Conservation (phyloP, 2,329 filamentous ascomycete species). For the Neofusicoccum kwambonambiense region DNA sequence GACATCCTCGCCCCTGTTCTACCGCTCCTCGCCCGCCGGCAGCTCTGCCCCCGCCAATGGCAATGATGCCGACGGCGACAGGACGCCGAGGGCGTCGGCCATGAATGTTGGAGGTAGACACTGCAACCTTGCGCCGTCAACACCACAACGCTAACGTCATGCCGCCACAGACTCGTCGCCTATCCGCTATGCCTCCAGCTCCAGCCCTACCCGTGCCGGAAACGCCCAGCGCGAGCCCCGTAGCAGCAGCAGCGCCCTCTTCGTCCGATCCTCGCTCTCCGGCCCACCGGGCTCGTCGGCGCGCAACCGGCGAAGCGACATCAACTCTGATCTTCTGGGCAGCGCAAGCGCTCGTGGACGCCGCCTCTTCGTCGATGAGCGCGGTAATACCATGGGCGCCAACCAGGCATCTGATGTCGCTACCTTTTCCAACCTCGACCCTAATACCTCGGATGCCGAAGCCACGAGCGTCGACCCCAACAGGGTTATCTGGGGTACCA, state of each 20-base stretch:
- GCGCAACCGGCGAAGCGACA: slow-evolving; percentile 74
- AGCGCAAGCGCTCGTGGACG: slow-evolving; percentile 51
- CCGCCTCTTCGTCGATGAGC: slow-evolving; percentile 63
- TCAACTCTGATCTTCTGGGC: slow-evolving; percentile 74
- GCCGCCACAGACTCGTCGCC: slow-evolving; percentile 75
- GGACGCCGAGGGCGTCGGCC: slow-evolving; percentile 68
- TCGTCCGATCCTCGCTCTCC: slow-evolving; percentile 60
- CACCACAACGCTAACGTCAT: slow-evolving; percentile 21
- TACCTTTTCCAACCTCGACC: slow-evolving; percentile 68
- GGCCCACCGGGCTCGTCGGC: slow-evolving; percentile 53
- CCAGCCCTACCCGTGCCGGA: slow-evolving; percentile 69
- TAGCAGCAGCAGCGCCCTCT: slow-evolving; percentile 83
- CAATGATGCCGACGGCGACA: slow-evolving; percentile 57
- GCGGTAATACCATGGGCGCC: slow-evolving; percentile 57
- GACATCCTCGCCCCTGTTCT: slow-evolving; percentile 80
- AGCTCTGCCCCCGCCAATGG: slow-evolving; percentile 37
- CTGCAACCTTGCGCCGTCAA: background rate
- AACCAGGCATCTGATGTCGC: slow-evolving; percentile 55
- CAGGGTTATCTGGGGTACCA: slow-evolving; percentile 94
- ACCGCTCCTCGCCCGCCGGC: slow-evolving; percentile 59
- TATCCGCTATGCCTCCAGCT: slow-evolving; percentile 86
- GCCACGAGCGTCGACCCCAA: slow-evolving; percentile 77
- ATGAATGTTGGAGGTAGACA: slow-evolving; percentile 61
- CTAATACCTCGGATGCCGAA: slow-evolving; percentile 89
- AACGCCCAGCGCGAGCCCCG: slow-evolving; percentile 62